A percentile compares a stretch with the other conserved stretches of the same genome.
These are phyloP conservation scores for Thalassiosira mediterranea DNA, from an alignment of 352 stramenopile species.

Conservation along the genomic window DNA sequence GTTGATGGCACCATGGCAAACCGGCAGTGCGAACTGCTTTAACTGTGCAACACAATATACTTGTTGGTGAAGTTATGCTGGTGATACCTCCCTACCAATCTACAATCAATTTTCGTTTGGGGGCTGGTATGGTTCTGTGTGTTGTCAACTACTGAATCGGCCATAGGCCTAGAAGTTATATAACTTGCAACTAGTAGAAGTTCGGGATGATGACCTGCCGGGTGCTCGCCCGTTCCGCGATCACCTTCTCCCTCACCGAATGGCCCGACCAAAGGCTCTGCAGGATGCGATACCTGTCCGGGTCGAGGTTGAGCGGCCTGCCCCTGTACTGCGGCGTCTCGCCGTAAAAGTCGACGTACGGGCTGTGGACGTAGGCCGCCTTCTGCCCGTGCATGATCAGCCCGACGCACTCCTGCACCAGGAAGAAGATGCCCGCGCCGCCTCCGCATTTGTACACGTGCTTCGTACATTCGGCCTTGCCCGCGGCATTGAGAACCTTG, in stretches of 20 bases:
- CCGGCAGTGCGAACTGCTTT: too few relatives aligned
- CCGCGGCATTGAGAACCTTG: constrained; percentile 74
- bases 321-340: constrained; percentile 84
- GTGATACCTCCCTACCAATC: too few relatives aligned
- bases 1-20: too few relatives aligned
- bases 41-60: too few relatives aligned
- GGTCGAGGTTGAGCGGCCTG: constrained; percentile 82
- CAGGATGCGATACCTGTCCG: constrained; percentile 74
- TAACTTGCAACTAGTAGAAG: constrained; percentile 76
- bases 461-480: constrained; percentile 83
- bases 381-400: constrained; percentile 82
- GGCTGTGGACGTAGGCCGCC: constrained; percentile 83
- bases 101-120: too few relatives aligned
- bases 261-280: constrained; percentile 79
- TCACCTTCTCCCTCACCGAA: constrained; percentile 72
- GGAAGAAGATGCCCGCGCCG: constrained; percentile 82
- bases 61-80: too few relatives aligned
- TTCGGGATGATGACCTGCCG: constrained; percentile 82
- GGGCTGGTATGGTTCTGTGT: too few relatives aligned
- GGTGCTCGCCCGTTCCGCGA: constrained; percentile 71
- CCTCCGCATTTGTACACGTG: constrained; percentile 81
- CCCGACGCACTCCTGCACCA: constrained; percentile 83
- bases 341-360: constrained; percentile 84
- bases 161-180: too few relatives aligned
- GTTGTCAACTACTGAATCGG: too few relatives aligned